Evolutionary conservation across 805 yeast species (phyloP), one percentile per base, ranked within the genome.

Genomic region (Metschnikowia shivogae): DNA sequence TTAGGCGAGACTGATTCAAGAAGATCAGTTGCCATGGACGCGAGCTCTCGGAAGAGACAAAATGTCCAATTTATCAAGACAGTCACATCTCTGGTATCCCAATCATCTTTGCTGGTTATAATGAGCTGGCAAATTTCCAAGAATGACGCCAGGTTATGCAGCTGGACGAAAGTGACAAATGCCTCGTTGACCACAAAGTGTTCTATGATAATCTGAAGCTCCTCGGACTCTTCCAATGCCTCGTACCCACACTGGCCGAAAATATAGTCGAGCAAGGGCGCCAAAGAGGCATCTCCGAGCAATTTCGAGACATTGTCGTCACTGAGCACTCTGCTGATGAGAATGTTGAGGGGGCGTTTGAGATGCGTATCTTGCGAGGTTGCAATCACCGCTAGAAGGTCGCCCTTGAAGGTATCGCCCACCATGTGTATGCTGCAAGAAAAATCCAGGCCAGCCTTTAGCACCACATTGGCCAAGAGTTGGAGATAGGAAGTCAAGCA

Each of bases 31-130:
- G 67, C 50, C 20, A 36, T 35, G 1, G 36, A 34, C 3, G 61
- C 43, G 33, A 61, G 48, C 5, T 43, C 34, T 12, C 53, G 50
- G 46, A 58, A 67, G 35, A 67, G 54, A 13, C 66, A 68, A 37
- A 61, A 49, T 12, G 61, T 47, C 80, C 80, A 77, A 0, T 73
- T 62, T 4, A 74, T 55, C 13, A 77, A 57, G 3, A 67, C 64
- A 1, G 66, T 59, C 14, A 68, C 45, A 44, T 72, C 62, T 26
- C 59, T 58, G 30, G 65, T 64, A 38, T 64, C 61, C 79, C 79
- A 75, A 12, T 64, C 60, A 1, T 65, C 71, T 41, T 63, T 67
- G 11, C 67, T 62, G 1, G 74, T 66, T 2, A 70, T 50, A 1
- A 74, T 45, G 6, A 73, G 46, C 27, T 45, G 49, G 10, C 45